Evolutionary conservation across 2,329 filamentous ascomycete genomes (phyloP).

Genomic region (Clarireedia paspali): DNA sequence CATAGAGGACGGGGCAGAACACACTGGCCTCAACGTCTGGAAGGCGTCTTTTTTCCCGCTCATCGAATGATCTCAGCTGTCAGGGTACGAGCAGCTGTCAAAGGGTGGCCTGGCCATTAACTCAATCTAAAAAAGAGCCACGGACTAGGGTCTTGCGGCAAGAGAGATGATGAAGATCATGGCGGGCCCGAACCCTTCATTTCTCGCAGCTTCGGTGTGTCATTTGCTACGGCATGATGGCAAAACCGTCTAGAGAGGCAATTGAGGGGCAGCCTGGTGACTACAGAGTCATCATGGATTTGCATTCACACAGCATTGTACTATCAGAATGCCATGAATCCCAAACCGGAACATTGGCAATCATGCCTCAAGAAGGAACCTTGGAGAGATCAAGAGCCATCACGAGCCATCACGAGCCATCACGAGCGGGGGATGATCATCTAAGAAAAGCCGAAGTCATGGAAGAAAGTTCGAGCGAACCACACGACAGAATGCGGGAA

Average conservation of each 20-base stretch:
- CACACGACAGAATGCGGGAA: background rate
- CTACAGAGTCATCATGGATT: background rate
- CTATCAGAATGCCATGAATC: background rate
- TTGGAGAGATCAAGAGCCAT: background rate
- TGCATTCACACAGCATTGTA: background rate
- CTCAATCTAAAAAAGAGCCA: background rate
- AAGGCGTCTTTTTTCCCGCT: too few relatives aligned
- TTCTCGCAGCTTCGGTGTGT: background rate
- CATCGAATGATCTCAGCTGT: too few relatives aligned
- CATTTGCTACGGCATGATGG: background rate
- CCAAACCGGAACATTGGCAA: slow-evolving; percentile 4
- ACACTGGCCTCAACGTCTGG: background rate
- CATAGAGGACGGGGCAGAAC: too few relatives aligned
- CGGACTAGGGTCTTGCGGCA: slow-evolving; percentile 4
- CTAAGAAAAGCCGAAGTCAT: background rate
- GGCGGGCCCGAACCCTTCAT: background rate
- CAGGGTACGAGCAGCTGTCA: too few relatives aligned
- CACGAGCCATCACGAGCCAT: background rate
- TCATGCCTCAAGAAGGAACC: background rate
- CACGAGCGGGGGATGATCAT: slow-evolving; percentile 4
- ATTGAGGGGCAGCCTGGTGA: slow-evolving; percentile 1
- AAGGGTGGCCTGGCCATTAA: too few relatives aligned
- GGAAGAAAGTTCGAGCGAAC: background rate
- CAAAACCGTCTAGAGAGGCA: background rate
- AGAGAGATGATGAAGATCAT: slow-evolving; percentile 2